Percentiles rank a stretch among this genome's conserved stretches.
Conservation (phyloP, 805 yeast species). For the Metschnikowia noctiluminum region DNA sequence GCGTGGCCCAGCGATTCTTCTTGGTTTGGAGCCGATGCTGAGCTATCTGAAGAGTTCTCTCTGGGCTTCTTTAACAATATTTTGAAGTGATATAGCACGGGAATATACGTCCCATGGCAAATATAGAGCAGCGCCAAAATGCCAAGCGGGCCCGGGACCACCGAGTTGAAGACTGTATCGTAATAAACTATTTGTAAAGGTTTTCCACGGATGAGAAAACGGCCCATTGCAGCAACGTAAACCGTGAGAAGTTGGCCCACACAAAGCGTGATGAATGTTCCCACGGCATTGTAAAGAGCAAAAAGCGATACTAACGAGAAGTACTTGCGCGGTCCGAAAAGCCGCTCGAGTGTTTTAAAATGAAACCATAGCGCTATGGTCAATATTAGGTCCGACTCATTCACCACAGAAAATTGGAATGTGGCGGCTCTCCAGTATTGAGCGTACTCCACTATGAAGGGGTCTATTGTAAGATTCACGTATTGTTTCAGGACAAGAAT, state of each 20-base stretch:
- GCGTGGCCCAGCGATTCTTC: not conserved
- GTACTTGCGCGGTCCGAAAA: constrained; percentile 55
- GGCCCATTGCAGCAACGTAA: constrained; percentile 34
- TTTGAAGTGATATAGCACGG: constrained; percentile 34
- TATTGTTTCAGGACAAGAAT: constrained; percentile 43
- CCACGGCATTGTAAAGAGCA: constrained; percentile 45
- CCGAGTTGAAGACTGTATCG: constrained; percentile 32
- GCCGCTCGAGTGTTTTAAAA: constrained; percentile 54
- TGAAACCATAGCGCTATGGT: constrained; percentile 46
- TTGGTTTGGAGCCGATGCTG: too few species aligned
- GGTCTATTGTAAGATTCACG: constrained; percentile 45
- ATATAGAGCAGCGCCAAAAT: constrained; percentile 37
- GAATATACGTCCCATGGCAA: constrained; percentile 34
- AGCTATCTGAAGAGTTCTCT: not conserved
- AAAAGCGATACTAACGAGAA: constrained; percentile 44
- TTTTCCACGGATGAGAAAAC: constrained; percentile 2
- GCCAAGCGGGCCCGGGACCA: constrained; percentile 40
- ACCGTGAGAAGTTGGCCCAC: constrained; percentile 37
- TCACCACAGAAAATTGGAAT: constrained; percentile 52
- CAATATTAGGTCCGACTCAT: constrained; percentile 55
- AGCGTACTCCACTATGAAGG: constrained; percentile 50
- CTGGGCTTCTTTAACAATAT: constrained; percentile 22
- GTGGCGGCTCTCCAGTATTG: constrained; percentile 56
- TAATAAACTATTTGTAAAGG: constrained; percentile 16
- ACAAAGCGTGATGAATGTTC: constrained; percentile 36